These are phyloP conservation scores for Dillenia turbinata DNA, from an alignment of 164 flowering plant species.

Conservation along the genomic window DNA sequence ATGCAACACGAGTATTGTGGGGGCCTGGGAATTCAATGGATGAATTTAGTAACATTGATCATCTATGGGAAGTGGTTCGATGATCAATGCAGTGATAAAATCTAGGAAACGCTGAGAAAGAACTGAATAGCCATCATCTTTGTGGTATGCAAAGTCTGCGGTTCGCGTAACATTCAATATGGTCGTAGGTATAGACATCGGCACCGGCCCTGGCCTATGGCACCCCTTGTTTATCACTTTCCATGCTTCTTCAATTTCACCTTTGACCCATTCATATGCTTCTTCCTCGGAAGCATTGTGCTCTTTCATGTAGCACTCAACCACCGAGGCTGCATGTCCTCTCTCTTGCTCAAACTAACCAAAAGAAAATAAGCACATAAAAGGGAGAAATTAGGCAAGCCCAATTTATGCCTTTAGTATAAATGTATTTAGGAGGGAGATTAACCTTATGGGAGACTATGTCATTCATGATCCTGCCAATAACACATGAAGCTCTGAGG, in stretches of 20 bases:
- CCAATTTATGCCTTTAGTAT: too few relatives aligned
- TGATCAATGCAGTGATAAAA: conserved; percentile 5
- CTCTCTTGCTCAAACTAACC: conserved; percentile 43
- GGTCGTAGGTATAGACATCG: conserved; percentile 1
- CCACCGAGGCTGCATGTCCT: conserved; percentile 23
- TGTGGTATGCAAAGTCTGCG: not conserved
- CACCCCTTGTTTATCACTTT: conserved; percentile 12
- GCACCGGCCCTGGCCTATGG: not conserved
- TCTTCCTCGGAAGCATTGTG: conserved; percentile 22
- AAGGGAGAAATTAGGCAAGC: too few relatives aligned
- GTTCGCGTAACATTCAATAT: conserved; percentile 1
- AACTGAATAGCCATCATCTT: conserved; percentile 17
- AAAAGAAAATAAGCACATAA: too few relatives aligned
- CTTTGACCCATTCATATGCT: not conserved
- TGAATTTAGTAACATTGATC: too few relatives aligned
- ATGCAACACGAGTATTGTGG: conserved; percentile 12
- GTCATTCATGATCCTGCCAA: conserved; percentile 18
- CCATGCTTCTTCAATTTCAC: conserved; percentile 10
- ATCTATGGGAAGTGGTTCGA: conserved; percentile 11
- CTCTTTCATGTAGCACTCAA: conserved; percentile 30
- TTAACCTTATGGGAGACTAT: conserved; percentile 15
- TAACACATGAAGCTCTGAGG: not conserved
- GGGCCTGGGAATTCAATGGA: too few relatives aligned
- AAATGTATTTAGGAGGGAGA: too few relatives aligned
- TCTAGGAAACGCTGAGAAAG: conserved; percentile 16